Evolutionary conservation across 1,284 basidiomycete genomes (phyloP).

Genomic region (Termitomyces sp.): DNA sequence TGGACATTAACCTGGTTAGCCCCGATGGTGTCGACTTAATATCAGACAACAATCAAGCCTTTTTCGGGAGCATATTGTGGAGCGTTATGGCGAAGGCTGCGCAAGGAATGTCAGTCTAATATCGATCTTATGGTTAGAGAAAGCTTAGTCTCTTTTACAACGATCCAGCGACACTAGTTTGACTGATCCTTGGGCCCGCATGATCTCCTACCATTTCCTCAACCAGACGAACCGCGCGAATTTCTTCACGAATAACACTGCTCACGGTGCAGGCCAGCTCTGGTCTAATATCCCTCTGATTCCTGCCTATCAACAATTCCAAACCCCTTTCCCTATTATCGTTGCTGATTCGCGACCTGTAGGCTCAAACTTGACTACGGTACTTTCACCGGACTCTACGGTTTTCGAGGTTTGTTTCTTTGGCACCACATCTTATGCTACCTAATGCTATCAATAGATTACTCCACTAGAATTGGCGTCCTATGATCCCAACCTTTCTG

Average conservation of each 20-base stretch:
- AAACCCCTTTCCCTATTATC: conserved; percentile 54
- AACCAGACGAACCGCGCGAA: conserved; percentile 54
- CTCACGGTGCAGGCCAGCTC: conserved; percentile 61
- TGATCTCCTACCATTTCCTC: conserved; percentile 64
- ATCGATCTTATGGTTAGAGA: background rate
- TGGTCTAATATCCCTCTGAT: conserved; percentile 52
- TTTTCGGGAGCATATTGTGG: conserved; percentile 54
- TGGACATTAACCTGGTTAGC: conserved; percentile 49
- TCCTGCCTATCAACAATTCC: conserved; percentile 40
- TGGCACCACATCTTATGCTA: background rate
- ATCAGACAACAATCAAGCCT: conserved; percentile 46
- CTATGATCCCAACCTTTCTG: conserved; percentile 59
- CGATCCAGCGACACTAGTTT: conserved; percentile 50
- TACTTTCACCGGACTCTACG: conserved; percentile 37
- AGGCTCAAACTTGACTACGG: conserved; percentile 37
- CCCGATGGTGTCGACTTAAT: conserved; percentile 45
- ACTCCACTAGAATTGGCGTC: conserved; percentile 64
- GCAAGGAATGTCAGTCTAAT: conserved; percentile 41
- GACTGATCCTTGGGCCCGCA: conserved; percentile 58
- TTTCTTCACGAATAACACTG: conserved; percentile 53
- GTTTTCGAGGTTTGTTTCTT: conserved; percentile 52
- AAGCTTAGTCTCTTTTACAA: background rate
- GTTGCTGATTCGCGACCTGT: conserved; percentile 49
- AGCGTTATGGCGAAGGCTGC: conserved; percentile 54
- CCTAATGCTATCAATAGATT: conserved; percentile 35